Base-by-base conservation (phyloP, 2,329 filamentous ascomycete genomes). In the Teratosphaeria gauchensis region DNA sequence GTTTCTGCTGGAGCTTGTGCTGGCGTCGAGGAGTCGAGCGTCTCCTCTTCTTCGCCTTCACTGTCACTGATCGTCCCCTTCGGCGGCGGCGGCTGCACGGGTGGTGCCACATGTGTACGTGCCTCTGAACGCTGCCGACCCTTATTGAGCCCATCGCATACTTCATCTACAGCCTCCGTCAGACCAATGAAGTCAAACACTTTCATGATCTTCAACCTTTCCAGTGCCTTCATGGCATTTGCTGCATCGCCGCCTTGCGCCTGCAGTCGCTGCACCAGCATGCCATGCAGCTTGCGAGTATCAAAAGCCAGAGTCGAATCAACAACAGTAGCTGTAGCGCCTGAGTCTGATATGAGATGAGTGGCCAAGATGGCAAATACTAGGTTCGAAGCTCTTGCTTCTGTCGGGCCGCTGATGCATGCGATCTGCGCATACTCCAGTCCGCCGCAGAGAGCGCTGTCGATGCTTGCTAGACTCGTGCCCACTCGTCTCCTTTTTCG, bases 141-240 rank as follows among this genome's bases (percentile, higher is more conserved):
- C 14, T n/a, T 35, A 14, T 63, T 60, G 5, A 77, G 58, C 1
- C 56, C 68, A n/a, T 74, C 73, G 31, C 71, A 65, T 38, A 80
- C 61, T 64, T 82, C 79, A 0, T 63, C 65, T 2, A 80, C 60
- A 9, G 75, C 75, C 61, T 82, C 79, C 9, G 71, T 67, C 30
- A 81, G 62, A 0, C 79, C 79, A 8, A 74, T 71, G 46, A 77
- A 73, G 62, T 81, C 78, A 62, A 82, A 82, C 0, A 78, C 75
- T 4, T 78, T 73, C 72, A 79, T 78, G 31, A 81, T 76, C 60
- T 72, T 74, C 3, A 81, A 71, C 1, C 75, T 65, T 30, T 77
- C 77, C 0, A 82, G 70, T 4, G 74, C 58, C 19, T 62, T 63
- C 1, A 71, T 67, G 9, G 75, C 73, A 16, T 68, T 59, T 42